Percentiles rank a stretch among this genome's conserved stretches.
phyloP scores from a whole-genome alignment of 345 rosid genomes.

The Hibiscus mutabilis region DNA sequence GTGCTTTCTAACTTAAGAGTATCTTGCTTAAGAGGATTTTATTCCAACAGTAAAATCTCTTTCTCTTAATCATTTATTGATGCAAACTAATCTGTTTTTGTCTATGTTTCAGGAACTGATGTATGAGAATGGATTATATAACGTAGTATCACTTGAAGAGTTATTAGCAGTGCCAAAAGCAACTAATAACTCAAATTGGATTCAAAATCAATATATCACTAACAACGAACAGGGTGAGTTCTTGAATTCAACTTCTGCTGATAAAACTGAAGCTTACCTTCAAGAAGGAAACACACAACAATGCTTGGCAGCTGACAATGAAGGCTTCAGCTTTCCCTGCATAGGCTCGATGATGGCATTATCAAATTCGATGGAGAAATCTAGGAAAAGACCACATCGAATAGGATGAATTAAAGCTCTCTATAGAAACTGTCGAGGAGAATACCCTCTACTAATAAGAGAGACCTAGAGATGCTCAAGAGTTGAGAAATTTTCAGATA shows the following conservation, averaged over 20 bases:
- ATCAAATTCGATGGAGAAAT: neutral
- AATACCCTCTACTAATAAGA: neutral
- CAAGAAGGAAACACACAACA: neutral
- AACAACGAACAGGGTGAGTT: neutral
- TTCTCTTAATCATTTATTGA: neutral
- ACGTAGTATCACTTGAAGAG: neutral
- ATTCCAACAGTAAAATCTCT: conserved; percentile 2
- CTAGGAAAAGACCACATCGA: neutral
- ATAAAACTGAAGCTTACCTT: neutral
- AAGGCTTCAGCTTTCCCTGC: neutral
- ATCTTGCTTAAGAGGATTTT: neutral
- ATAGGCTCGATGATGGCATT: neutral
- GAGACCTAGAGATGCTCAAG: neutral
- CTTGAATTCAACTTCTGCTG: neutral
- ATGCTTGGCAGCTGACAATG: neutral
- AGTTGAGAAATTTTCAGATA: neutral
- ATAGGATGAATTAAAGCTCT: neutral
- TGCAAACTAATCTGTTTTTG: neutral
- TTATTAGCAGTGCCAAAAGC: neutral
- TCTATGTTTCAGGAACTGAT: neutral
- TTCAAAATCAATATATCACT: neutral
- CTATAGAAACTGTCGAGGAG: neutral
- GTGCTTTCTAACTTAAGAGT: neutral
- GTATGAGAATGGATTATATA: neutral
- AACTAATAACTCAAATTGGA: neutral